Evolutionary conservation across 2,329 filamentous ascomycete species (phyloP).

Genomic region (Chaetoscypha palmicola): DNA sequence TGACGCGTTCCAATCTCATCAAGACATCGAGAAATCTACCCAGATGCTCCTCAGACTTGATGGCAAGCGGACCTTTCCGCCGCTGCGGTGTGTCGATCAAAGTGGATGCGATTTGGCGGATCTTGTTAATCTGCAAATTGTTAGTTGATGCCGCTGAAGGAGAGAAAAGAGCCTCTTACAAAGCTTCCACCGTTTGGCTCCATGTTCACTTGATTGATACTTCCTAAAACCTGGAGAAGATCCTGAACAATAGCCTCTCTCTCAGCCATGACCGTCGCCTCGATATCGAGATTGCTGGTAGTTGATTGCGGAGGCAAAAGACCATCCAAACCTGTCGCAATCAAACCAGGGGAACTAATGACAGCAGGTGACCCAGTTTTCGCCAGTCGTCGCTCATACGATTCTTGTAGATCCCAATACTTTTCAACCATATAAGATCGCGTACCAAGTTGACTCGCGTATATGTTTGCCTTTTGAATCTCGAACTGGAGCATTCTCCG

Average conservation of each 20-base stretch:
- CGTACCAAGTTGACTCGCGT: constrained; percentile 72
- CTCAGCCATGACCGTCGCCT: constrained; percentile 59
- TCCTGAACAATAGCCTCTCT: constrained; percentile 76
- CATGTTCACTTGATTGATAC: constrained; percentile 78
- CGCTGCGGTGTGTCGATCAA: constrained; percentile 57
- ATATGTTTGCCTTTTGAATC: constrained; percentile 88
- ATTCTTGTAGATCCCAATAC: constrained; percentile 71
- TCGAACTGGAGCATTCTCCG: constrained; percentile 65
- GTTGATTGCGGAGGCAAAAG: constrained; percentile 30
- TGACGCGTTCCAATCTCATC: constrained; percentile 55
- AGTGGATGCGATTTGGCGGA: constrained; percentile 76
- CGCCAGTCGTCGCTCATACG: constrained; percentile 44
- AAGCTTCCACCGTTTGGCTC: constrained; percentile 63
- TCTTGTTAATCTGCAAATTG: constrained; percentile 59
- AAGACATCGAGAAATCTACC: constrained; percentile 67
- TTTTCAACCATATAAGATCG: constrained; percentile 81
- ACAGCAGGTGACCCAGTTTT: constrained; percentile 9
- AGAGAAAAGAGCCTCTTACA: constrained; percentile 37
- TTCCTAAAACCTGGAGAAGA: constrained; percentile 65
- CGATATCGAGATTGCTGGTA: constrained; percentile 36
- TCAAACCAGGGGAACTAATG: constrained; percentile 21
- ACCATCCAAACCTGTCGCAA: constrained; percentile 24
- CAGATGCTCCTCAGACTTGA: constrained; percentile 64
- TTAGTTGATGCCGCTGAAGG: constrained; percentile 6
- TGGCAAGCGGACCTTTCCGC: constrained; percentile 43